These are phyloP conservation scores for Anisodus tanguticus DNA, from an alignment of 257 asterid species.

Conservation along the genomic window DNA sequence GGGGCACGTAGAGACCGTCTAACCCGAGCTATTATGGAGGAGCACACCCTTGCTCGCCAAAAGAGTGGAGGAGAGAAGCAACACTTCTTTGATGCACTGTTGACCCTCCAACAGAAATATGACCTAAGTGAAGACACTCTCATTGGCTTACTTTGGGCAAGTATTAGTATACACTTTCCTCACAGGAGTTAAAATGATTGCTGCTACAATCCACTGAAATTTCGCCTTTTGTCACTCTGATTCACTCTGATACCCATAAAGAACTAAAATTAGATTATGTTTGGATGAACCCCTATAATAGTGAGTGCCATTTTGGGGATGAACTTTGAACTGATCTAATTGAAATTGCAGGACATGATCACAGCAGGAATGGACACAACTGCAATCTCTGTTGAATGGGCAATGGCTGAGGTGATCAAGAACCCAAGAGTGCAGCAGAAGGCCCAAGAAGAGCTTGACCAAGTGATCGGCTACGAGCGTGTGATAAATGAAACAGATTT, in stretches of 20 bases:
- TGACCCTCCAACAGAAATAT: constrained; percentile 61
- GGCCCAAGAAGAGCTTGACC: constrained; percentile 76
- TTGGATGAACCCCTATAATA: not conserved
- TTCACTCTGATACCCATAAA: not conserved
- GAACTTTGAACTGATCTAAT: not conserved
- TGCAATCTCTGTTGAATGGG: constrained; percentile 82
- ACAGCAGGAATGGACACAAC: constrained; percentile 81
- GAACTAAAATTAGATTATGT: not conserved
- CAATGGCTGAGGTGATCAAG: constrained; percentile 84
- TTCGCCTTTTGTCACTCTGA: not conserved
- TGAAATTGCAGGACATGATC: constrained; percentile 64
- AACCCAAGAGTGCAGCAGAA: constrained; percentile 67
- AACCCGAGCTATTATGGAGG: constrained; percentile 71
- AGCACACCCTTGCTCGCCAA: constrained; percentile 64
- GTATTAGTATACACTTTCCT: constrained; percentile 24
- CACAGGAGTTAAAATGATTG: not conserved
- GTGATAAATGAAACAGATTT: constrained; percentile 64
- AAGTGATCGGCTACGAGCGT: constrained; percentile 55
- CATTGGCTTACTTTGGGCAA: constrained; percentile 81
- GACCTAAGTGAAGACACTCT: constrained; percentile 81
- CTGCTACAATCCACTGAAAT: not conserved
- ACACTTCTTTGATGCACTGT: constrained; percentile 72
- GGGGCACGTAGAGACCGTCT: constrained; percentile 64
- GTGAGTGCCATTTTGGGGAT: not conserved
- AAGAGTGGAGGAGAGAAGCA: constrained; percentile 60